Percentiles rank a stretch among this genome's conserved stretches.
These are phyloP conservation scores for Hypoxylon sp. DNA, from an alignment of 2,329 filamentous ascomycete genomes.

Conservation along the genomic window DNA sequence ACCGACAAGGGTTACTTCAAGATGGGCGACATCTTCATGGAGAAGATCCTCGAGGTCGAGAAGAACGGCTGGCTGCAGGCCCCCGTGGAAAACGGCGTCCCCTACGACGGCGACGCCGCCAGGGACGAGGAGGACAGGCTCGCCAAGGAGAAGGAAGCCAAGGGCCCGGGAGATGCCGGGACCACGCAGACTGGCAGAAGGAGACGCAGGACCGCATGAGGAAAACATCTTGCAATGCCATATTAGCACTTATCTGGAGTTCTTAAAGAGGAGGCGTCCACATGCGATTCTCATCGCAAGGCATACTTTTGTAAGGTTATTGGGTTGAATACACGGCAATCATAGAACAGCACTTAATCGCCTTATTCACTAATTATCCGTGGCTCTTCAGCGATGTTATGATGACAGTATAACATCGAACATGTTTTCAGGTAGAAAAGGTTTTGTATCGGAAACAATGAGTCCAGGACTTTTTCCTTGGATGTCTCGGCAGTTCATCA, in stretches of 20 bases:
- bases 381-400: too few species aligned
- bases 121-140: conserved; percentile 27
- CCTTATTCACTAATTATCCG: too few species aligned
- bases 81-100: conserved; percentile 32
- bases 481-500: too few species aligned
- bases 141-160: conserved; percentile 2
- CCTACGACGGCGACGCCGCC: conserved; percentile 29
- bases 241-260: conserved; percentile 1
- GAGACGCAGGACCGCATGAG: conserved; percentile 8
- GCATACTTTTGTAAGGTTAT: not conserved
- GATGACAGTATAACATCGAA: too few species aligned
- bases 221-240: not conserved
- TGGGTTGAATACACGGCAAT: not conserved
- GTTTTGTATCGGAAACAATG: too few species aligned
- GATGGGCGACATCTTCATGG: conserved; percentile 45
- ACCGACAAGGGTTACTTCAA: conserved; percentile 43
- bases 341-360: not conserved
- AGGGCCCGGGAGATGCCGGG: conserved; percentile 11
- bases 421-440: too few species aligned
- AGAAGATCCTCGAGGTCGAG: conserved; percentile 41
- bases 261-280: not conserved
- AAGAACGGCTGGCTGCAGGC: conserved; percentile 37
- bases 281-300: not conserved
- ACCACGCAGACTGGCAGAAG: not conserved
- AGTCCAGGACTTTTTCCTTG: too few species aligned